Base-by-base conservation (phyloP, 148 eudicot species). In the Camellia japonica region DNA sequence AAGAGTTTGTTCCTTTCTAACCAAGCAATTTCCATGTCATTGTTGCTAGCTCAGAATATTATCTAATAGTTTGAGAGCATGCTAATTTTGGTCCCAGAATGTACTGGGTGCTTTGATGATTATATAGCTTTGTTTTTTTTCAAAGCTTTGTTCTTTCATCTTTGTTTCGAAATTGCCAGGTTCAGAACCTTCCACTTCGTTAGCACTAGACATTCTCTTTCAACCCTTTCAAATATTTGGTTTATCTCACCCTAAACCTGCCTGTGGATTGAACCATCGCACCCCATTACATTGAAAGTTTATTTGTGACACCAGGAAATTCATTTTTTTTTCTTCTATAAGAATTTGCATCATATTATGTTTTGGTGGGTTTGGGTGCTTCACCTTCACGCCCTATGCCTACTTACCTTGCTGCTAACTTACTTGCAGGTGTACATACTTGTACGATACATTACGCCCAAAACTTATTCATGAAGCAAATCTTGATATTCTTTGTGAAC, bases 401-500 rank as follows among this genome's bases (percentile, higher is more conserved):
- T 42, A 12, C 75, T 85, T 73, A 70, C 61, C 12, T 75, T 49
- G 30, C 61, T 68, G 61, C 75, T 59, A 76, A 75, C 38, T 75
- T 84, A 66, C 74, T 81, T 89, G 88, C 95, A 96, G 99, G 86
- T 93, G 97, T 84, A 96, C 97, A n/a, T 91, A 87, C 86, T 88
- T 96, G 89, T 96, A 96, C 83, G 99, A 96, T 85, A 96, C 97
- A 59, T 85, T 96, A 63, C 98, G 99, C 38, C 97, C 99, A n/a
- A 92, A 86, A 81, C 91, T 96, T 79, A 96, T 96, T 71, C 99
- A 96, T 73, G 99, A 96, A 86, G 89, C 95, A 82, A 96, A 91
- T 83, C 90, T 96, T 10, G 99, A 96, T 84, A 84, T 85, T 83
- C 94, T 96, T 14, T 94, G 99, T 86, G 99, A 94, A 86, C 97